Evolutionary conservation across 192 early-diverging fungal species (phyloP), one percentile per base, ranked within the genome.

Genomic region (Backusella liffmaniae): DNA sequence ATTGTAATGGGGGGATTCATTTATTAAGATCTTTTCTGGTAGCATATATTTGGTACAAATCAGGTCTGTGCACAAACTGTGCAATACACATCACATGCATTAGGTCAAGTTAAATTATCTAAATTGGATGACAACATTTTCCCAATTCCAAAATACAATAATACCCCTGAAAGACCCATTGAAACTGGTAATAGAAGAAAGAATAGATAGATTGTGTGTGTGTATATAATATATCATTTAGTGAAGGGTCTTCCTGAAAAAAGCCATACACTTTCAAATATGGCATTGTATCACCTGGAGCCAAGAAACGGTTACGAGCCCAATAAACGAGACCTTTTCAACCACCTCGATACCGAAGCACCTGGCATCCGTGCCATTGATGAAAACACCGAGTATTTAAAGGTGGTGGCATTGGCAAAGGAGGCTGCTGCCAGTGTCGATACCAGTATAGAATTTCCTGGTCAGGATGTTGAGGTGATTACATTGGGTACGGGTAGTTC

Each of bases 401-500:
- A 77, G 4, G 42, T 79, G 21, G 80, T 78, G 8, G 66, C 74
- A 15, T 35, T 81, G 44, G 82, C 82, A 0, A 79, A 70, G 32
- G 49, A 39, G 1, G 83, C 81, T 4, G 82, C 86, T 36, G 67
- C n/a, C n/a, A 69, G 66, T 30, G 76, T 85, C 5, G 12, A 67
- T 1, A 35, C 42, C 1, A 32, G 23, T 2, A 51, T 67, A 30
- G 35, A 72, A 21, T 71, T 88, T 59, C 84, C 85, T 51, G 85
- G 83, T 49, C 67, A 75, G 4, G 83, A 90, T 70, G 79, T 89
- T 32, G 83, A 77, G 21, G 77, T 86, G 0, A 72, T 94, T 35
- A 87, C 96, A 4, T 90, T 99, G 13, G 98, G 98, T 35, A 99
- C 98, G 0, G 98, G 95, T 29, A 93, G 95, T 21, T 89, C 96